Evolutionary conservation across 1,284 basidiomycete species (phyloP), one percentile per base, ranked within the genome.

Genomic region (Laetiporus sulphureus): DNA sequence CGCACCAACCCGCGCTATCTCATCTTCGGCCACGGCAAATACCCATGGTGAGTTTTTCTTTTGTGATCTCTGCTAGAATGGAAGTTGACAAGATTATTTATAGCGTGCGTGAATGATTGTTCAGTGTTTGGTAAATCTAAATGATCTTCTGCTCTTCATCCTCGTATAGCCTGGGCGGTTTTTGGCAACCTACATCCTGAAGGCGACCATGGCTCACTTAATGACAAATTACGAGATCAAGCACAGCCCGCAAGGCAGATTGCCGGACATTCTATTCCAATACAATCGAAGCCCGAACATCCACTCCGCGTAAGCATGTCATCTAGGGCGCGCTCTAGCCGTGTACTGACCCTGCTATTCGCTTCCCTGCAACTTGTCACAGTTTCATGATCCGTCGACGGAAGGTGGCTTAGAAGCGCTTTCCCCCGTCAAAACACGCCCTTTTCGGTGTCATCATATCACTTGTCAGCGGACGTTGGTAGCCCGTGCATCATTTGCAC

Each of bases 151-250:
- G 19, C 22, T 13, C 5, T 19, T 34, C 18, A 25, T 32, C 31
- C 21, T 37, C 5, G 24, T n/a, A 40, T 24, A 53, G 51, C 38
- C 51, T 41, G 54, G 52, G 5, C 33, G 52, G 2, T 54, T 54
- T 40, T 44, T 54, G 25, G 50, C 46, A 2, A 39, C 50, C 12
- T 50, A 48, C 36, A 45, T 50, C 27, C 21, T 55, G 21, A 55
- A 55, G 41, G 45, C 49, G 1, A 47, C 51, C 40, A 45, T 55
- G 45, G 52, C 52, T 8, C 38, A 54, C 31, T 33, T 54, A 13
- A 32, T 55, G n/a, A 23, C 44, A n/a, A 44, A 46, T 25, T 55
- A 54, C 36, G 54, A 55, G 15, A 31, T 55, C 25, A 54, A 48
- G 40, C 18, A 25, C 16, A 36, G 37, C 18, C 3, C 15, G 13